These are phyloP conservation scores for Diplodia intermedia DNA, from an alignment of 2,329 filamentous ascomycete species.

Conservation along the genomic window DNA sequence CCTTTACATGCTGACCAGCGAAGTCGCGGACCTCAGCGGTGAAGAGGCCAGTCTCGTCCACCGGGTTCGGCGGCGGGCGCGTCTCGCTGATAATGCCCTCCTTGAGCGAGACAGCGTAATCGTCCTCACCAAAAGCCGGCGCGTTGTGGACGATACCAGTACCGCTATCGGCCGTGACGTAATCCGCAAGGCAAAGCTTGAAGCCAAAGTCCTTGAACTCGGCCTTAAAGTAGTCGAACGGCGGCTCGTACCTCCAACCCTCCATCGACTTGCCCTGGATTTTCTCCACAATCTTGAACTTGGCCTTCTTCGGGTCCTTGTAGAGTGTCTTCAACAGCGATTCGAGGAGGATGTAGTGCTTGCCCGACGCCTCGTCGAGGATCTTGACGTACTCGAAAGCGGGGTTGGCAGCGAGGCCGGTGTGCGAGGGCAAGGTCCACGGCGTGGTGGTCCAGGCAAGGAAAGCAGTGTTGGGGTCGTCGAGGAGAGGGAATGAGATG, in stretches of 20 bases:
- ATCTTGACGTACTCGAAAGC: constrained; percentile 90
- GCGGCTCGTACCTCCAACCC: constrained; percentile 86
- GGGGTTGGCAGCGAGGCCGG: constrained; percentile 77
- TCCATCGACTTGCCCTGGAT: constrained; percentile 84
- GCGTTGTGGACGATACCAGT: constrained; percentile 94
- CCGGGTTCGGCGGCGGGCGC: constrained; percentile 84
- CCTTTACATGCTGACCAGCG: constrained; percentile 86
- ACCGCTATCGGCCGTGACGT: constrained; percentile 89
- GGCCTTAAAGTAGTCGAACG: constrained; percentile 89
- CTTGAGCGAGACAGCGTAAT: constrained; percentile 83
- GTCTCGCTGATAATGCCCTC: constrained; percentile 78
- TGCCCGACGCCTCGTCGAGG: constrained; percentile 78
- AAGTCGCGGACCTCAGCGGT: constrained; percentile 80
- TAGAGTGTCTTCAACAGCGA: constrained; percentile 82
- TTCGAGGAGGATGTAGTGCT: constrained; percentile 85
- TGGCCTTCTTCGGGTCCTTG: constrained; percentile 95
- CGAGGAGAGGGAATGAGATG: constrained; percentile 82
- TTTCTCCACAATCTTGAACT: constrained; percentile 82
- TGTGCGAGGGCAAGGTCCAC: constrained; percentile 83
- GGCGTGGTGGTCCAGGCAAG: constrained; percentile 92
- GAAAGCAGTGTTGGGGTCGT: constrained; percentile 76
- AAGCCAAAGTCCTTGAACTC: constrained; percentile 87
- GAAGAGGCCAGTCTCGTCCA: constrained; percentile 84
- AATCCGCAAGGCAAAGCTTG: constrained; percentile 79
- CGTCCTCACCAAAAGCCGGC: constrained; percentile 93